phyloP scores from a whole-genome alignment of 805 yeast species.

The Suhomyces xylopsoci region DNA sequence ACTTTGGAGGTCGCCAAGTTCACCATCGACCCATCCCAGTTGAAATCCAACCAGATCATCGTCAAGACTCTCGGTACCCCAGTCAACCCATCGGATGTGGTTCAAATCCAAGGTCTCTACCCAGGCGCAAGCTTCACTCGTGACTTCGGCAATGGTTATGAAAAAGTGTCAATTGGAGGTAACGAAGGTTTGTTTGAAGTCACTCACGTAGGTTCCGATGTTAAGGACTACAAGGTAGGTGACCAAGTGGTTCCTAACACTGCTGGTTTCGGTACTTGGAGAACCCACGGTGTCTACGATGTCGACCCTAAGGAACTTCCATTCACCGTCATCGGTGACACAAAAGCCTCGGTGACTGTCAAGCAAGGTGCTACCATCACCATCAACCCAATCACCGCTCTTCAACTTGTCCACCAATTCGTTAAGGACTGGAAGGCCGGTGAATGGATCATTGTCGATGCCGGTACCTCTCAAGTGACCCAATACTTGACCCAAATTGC shows the following conservation, averaged over 20 bases:
- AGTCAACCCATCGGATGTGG: slow-evolving; percentile 85
- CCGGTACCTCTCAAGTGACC: slow-evolving; percentile 34
- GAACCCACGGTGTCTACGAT: slow-evolving; percentile 18
- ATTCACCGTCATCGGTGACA: slow-evolving; percentile 9
- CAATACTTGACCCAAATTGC: slow-evolving; percentile 31
- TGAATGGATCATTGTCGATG: slow-evolving; percentile 34
- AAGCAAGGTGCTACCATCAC: slow-evolving; percentile 20
- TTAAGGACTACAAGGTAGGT: slow-evolving; percentile 13
- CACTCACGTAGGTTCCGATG: slow-evolving; percentile 13
- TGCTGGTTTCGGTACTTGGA: slow-evolving; percentile 23
- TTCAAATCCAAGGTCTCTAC: slow-evolving; percentile 82
- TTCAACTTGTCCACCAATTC: slow-evolving; percentile 18
- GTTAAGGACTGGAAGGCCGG: slow-evolving; percentile 17
- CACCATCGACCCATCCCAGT: slow-evolving; percentile 19
- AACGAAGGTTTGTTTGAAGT: slow-evolving; percentile 22
- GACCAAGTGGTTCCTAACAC: slow-evolving; percentile 18
- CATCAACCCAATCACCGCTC: slow-evolving; percentile 21
- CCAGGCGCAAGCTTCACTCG: slow-evolving; percentile 59
- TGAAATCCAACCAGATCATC: slow-evolving; percentile 44
- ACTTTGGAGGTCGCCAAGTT: slow-evolving; percentile 18
- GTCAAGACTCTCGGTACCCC: slow-evolving; percentile 76
- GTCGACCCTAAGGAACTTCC: slow-evolving; percentile 8
- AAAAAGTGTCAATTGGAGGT: slow-evolving; percentile 13
- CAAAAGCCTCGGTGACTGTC: slow-evolving; percentile 7
- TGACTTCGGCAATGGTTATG: slow-evolving; percentile 7